These are phyloP conservation scores for Paramarasmius palmivorus DNA, from an alignment of 1,284 basidiomycete genomes.

Conservation along the genomic window DNA sequence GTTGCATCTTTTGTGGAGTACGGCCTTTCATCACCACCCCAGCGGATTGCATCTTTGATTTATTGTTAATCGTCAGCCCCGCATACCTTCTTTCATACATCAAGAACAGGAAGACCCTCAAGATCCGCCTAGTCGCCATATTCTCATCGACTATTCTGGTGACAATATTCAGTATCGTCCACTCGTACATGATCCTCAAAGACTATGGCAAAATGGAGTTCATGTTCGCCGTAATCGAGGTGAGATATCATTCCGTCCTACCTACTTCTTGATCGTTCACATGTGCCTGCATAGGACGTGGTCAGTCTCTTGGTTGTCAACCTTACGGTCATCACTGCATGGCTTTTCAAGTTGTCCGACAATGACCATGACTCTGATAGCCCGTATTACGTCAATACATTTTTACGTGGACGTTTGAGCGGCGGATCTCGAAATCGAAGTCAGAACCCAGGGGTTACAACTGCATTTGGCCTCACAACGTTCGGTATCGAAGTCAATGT, in stretches of 20 bases:
- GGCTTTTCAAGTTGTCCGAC: conserved; percentile 2
- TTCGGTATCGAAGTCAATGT: too few species aligned
- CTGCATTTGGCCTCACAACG: too few species aligned
- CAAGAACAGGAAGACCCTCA: not conserved
- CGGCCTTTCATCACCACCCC: not conserved
- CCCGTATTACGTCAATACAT: not conserved
- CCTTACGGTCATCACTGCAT: not conserved
- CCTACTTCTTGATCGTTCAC: not conserved
- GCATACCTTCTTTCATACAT: not conserved
- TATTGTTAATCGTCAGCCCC: not conserved
- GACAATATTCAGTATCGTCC: conserved; percentile 2
- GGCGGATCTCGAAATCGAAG: too few species aligned
- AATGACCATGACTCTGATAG: not conserved
- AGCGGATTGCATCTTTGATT: conserved; percentile 5
- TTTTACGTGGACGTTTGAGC: not conserved
- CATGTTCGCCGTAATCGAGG: conserved; percentile 4
- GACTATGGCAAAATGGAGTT: conserved; percentile 1
- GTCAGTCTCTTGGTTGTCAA: conserved; percentile 7
- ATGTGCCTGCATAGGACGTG: not conserved
- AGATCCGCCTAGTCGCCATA: not conserved
- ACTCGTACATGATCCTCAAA: not conserved
- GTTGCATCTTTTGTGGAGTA: not conserved
- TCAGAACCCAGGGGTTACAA: too few species aligned
- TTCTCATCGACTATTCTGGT: not conserved
- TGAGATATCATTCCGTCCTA: not conserved